Percentiles rank a stretch among this genome's conserved stretches.
Evolutionary conservation across 2,329 filamentous ascomycete genomes (phyloP).

Genomic region (Metarhizium guizhouense): DNA sequence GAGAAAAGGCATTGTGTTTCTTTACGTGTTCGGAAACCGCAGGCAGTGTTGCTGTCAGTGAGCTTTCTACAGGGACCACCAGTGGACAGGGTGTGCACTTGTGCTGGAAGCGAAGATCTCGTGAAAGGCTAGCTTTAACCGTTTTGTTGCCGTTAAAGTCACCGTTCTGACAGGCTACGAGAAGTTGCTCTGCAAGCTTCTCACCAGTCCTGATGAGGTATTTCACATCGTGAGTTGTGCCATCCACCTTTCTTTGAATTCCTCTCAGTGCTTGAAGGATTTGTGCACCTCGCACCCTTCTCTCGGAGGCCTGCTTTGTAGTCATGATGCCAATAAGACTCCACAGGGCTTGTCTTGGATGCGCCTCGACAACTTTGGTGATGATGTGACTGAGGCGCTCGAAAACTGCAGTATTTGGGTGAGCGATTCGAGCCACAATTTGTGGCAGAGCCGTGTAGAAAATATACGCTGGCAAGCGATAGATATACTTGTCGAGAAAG

Average conservation of each 20-base stretch:
- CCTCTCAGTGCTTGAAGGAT: conserved; percentile 42
- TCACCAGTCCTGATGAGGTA: conserved; percentile 69
- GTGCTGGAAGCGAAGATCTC: conserved; percentile 75
- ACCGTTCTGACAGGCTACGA: conserved; percentile 71
- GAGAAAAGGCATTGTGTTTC: conserved; percentile 78
- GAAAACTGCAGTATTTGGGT: conserved; percentile 71
- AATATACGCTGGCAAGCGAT: conserved; percentile 62
- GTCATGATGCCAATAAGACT: conserved; percentile 80
- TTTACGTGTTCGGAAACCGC: conserved; percentile 60
- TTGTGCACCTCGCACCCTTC: conserved; percentile 43
- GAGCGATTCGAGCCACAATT: conserved; percentile 90
- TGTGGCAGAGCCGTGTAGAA: conserved; percentile 83
- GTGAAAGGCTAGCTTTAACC: conserved; percentile 62
- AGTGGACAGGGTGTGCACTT: conserved; percentile 74
- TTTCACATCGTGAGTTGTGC: conserved; percentile 51
- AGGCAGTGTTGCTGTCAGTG: conserved; percentile 75
- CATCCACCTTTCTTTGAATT: conserved; percentile 42
- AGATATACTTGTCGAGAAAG: conserved; percentile 72
- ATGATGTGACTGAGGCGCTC: conserved; percentile 72
- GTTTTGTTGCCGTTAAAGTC: conserved; percentile 60
- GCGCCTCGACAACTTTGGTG: conserved; percentile 72
- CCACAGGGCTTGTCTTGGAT: conserved; percentile 90
- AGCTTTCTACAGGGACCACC: conserved; percentile 82
- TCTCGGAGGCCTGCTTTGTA: conserved; percentile 60
- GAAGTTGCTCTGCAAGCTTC: conserved; percentile 71